Conservation (phyloP, 2,329 filamentous ascomycete genomes). For the Colletotrichum aenigma region DNA sequence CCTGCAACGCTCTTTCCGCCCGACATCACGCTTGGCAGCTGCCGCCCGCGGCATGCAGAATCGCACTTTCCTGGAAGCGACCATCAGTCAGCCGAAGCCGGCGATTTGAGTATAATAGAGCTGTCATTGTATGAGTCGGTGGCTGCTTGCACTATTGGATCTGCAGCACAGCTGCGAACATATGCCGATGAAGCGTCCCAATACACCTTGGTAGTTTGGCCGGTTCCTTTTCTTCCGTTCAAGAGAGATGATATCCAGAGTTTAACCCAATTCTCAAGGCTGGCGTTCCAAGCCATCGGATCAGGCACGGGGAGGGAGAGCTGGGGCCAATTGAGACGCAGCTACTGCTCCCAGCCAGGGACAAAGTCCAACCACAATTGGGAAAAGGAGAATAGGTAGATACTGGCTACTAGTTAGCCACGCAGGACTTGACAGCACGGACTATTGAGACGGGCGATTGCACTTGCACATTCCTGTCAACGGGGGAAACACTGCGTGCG, state of each 20-base stretch:
- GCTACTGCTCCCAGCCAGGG: too few species aligned
- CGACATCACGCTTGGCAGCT: not conserved
- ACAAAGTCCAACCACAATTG: not conserved
- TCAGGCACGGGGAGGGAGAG: not conserved
- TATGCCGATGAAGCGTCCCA: not conserved
- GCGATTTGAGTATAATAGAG: not conserved
- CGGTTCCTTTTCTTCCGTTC: not conserved
- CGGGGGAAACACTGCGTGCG: not conserved
- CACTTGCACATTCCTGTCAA: not conserved
- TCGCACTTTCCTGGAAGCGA: not conserved
- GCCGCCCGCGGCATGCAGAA: not conserved
- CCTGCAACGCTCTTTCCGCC: not conserved
- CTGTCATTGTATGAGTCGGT: not conserved
- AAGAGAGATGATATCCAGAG: slow-evolving; percentile 8
- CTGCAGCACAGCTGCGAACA: not conserved
- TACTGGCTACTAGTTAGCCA: not conserved
- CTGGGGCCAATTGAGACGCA: not conserved
- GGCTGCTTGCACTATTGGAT: not conserved
- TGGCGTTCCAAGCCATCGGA: not conserved
- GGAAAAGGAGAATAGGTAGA: not conserved
- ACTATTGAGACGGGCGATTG: not conserved
- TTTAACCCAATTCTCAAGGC: not conserved
- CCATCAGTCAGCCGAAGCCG: not conserved
- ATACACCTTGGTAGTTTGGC: not conserved
- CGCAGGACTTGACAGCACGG: not conserved